Percentiles rank a stretch among this genome's conserved stretches.
Conservation (phyloP, 495 filamentous ascomycete species). For the Penicillium subrubescens region DNA sequence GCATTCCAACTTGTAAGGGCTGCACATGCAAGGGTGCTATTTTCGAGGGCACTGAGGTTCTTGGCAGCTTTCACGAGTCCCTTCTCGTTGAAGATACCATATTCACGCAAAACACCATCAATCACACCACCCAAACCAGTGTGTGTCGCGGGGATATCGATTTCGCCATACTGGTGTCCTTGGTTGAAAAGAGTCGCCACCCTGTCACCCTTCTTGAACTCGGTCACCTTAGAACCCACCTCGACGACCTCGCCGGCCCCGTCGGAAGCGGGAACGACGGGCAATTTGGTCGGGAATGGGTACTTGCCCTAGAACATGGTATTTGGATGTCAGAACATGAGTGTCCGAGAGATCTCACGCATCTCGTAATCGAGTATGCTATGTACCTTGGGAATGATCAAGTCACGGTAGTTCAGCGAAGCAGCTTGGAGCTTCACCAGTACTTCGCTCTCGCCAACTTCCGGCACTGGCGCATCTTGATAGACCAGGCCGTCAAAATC, state of each 20-base stretch:
- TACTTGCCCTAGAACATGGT: constrained; percentile 57
- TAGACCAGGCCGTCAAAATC: constrained; percentile 65
- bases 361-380: not conserved
- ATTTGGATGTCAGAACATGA: not conserved
- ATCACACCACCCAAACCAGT: constrained; percentile 72
- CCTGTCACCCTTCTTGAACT: constrained; percentile 70
- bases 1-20: constrained; percentile 83
- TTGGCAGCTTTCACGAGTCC: constrained; percentile 67
- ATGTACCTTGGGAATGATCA: constrained; percentile 68
- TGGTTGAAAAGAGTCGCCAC: constrained; percentile 83
- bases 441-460: constrained; percentile 68
- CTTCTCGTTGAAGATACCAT: constrained; percentile 68
- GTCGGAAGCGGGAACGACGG: constrained; percentile 73
- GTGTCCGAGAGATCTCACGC: not conserved
- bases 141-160: constrained; percentile 40
- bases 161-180: constrained; percentile 62
- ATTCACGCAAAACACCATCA: constrained; percentile 72
- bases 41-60: constrained; percentile 64
- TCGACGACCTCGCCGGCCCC: constrained; percentile 73
- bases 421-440: constrained; percentile 75
- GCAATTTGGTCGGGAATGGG: constrained; percentile 59
- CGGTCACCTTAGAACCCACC: constrained; percentile 65
- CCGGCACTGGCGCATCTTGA: constrained; percentile 55
- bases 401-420: constrained; percentile 82
- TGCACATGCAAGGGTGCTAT: constrained; percentile 70